phyloP scores from a whole-genome alignment of 2,329 filamentous ascomycete genomes.

The Westerdykella aurantiaca region DNA sequence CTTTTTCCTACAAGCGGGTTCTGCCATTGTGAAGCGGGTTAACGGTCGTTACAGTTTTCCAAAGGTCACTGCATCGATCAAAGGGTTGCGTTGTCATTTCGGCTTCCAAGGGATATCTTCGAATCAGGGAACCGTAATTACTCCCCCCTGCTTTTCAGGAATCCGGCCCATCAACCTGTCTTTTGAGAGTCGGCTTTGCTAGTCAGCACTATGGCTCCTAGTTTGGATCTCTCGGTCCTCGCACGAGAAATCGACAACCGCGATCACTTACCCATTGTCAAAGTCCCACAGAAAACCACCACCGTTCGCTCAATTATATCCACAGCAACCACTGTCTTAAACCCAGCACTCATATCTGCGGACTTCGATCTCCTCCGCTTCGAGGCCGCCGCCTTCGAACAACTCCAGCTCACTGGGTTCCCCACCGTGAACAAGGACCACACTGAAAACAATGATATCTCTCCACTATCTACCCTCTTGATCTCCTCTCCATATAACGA shows the following conservation, averaged over 20 bases:
- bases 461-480: conserved; percentile 40
- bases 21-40: too few relatives aligned
- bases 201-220: conserved; percentile 10
- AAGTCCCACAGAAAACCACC: background rate
- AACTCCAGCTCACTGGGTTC: conserved; percentile 11
- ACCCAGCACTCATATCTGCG: conserved; percentile 21
- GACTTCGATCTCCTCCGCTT: conserved; percentile 33
- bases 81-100: too few relatives aligned
- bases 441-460: background rate
- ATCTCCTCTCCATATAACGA: conserved; percentile 73
- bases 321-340: conserved; percentile 10
- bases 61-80: too few relatives aligned
- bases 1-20: background rate
- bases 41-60: too few relatives aligned
- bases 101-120: too few relatives aligned
- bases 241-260: conserved; percentile 4
- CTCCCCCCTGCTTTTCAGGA: too few relatives aligned
- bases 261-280: conserved; percentile 1
- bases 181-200: background rate
- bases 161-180: too few relatives aligned
- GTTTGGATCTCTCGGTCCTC: conserved; percentile 10
- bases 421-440: background rate
- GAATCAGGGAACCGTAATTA: too few relatives aligned
- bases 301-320: background rate
- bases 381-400: conserved; percentile 26